Conservation (phyloP, 305 asterid species). For the Fraxinus albicans region DNA sequence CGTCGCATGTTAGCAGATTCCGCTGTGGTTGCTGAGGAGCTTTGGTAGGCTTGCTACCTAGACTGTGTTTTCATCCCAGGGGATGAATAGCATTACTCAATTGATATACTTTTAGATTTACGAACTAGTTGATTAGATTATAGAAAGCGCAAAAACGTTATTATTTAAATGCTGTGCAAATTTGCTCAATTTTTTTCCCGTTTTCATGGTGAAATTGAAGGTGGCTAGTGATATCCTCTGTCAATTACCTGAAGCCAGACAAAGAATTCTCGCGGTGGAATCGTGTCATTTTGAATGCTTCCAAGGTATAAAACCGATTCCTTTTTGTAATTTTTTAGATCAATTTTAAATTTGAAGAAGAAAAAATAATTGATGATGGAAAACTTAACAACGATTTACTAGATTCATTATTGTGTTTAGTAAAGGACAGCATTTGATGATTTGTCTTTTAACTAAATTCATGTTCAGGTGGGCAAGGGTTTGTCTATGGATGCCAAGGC, state of each 20-base stretch:
- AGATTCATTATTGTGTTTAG: neutral
- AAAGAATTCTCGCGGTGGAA: constrained; percentile 78
- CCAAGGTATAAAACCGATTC: constrained; percentile 47
- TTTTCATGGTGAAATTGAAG: constrained; percentile 33
- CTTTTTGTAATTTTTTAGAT: neutral
- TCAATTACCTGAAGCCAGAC: constrained; percentile 81
- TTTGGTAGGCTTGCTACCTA: constrained; percentile 52
- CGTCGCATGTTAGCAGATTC: constrained; percentile 95
- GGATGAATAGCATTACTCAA: too few species aligned
- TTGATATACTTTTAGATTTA: neutral
- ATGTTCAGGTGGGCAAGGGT: constrained; percentile 85
- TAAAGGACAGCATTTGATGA: neutral
- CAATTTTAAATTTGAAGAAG: neutral
- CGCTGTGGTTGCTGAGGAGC: constrained; percentile 85
- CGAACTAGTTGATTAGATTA: neutral
- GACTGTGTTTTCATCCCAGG: too few species aligned
- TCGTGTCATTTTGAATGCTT: constrained; percentile 71
- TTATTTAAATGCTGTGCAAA: neutral
- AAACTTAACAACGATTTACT: neutral
- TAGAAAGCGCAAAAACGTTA: neutral
- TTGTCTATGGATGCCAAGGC: constrained; percentile 72
- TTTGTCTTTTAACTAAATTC: neutral
- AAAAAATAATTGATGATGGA: neutral
- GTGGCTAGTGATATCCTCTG: constrained; percentile 72
- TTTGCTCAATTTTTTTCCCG: neutral